Conservation (phyloP, 2,329 filamentous ascomycete genomes). For the Beauveria caledonica region DNA sequence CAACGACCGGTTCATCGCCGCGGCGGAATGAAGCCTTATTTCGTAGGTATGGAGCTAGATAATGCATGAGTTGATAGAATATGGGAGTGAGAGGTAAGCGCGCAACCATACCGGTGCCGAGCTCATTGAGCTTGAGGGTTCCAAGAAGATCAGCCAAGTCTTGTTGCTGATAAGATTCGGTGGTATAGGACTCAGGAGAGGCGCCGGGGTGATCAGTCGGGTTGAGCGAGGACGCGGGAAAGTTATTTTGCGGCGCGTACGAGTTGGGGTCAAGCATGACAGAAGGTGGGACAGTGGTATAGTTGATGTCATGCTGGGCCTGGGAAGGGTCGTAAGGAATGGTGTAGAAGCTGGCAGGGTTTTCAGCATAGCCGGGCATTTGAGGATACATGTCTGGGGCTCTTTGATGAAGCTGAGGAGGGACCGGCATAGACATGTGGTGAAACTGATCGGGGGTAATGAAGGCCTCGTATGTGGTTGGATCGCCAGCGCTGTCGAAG, state of each 20-base stretch:
- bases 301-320: constrained; percentile 42
- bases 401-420: constrained; percentile 32
- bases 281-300: constrained; percentile 41
- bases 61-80: constrained; percentile 7
- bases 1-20: constrained; percentile 55
- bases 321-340: constrained; percentile 39
- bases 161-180: constrained; percentile 58
- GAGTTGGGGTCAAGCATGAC: constrained; percentile 40
- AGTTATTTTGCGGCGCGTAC: constrained; percentile 42
- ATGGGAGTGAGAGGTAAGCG: not conserved
- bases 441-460: constrained; percentile 32
- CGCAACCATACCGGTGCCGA: constrained; percentile 62
- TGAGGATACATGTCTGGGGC: constrained; percentile 38
- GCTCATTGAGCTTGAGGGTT: constrained; percentile 78
- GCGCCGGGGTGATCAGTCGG: constrained; percentile 20
- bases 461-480: constrained; percentile 25
- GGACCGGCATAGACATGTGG: constrained; percentile 43
- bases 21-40: constrained; percentile 44
- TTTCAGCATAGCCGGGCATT: constrained; percentile 40
- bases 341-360: constrained; percentile 36
- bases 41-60: constrained; percentile 73
- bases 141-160: constrained; percentile 76
- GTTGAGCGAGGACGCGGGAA: constrained; percentile 42
- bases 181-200: constrained; percentile 45
- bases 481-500: constrained; percentile 42